These are phyloP conservation scores for Rhizopus microsporus DNA, from an alignment of 371 early-diverging fungal genomes.

Conservation along the genomic window DNA sequence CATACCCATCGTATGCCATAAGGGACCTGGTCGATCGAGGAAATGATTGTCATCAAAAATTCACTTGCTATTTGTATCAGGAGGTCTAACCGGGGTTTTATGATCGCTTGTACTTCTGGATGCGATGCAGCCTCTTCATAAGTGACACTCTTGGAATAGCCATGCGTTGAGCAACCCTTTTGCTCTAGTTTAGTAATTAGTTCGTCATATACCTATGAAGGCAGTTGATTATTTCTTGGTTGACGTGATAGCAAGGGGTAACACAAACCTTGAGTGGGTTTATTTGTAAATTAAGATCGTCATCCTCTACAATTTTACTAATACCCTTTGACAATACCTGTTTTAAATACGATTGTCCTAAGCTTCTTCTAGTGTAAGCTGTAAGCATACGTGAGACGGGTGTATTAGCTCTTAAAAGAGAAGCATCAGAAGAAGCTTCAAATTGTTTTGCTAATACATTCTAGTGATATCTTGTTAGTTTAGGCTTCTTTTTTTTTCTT, in stretches of 20 bases:
- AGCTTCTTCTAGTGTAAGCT: slow-evolving; percentile 92
- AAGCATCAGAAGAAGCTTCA: slow-evolving; percentile 83
- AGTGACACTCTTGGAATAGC: slow-evolving; percentile 52
- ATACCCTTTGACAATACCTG: slow-evolving; percentile 83
- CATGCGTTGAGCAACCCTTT: too few species aligned
- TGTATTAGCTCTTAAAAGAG: slow-evolving; percentile 90
- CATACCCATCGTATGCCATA: slow-evolving; percentile 97
- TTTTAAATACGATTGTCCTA: slow-evolving; percentile 92
- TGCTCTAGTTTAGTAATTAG: too few species aligned
- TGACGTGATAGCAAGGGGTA: too few species aligned
- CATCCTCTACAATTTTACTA: slow-evolving; percentile 50
- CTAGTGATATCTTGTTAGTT: slow-evolving; percentile 31
- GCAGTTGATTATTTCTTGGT: too few species aligned
- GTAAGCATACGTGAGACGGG: slow-evolving; percentile 97
- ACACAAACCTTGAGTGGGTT: slow-evolving; percentile 72
- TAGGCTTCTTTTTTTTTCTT: background rate
- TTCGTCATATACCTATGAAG: too few species aligned
- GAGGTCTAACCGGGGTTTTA: slow-evolving; percentile 71
- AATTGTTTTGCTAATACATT: slow-evolving; percentile 89
- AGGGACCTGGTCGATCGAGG: slow-evolving; percentile 80
- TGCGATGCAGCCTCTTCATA: slow-evolving; percentile 73
- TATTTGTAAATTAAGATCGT: slow-evolving; percentile 83
- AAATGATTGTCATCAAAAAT: slow-evolving; percentile 80
- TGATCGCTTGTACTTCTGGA: slow-evolving; percentile 72
- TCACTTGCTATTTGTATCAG: slow-evolving; percentile 80